Percentiles rank a stretch among this genome's conserved stretches.
phyloP scores from a whole-genome alignment of 2,329 filamentous ascomycete species.

The Ceratocystis eucalypticola region DNA sequence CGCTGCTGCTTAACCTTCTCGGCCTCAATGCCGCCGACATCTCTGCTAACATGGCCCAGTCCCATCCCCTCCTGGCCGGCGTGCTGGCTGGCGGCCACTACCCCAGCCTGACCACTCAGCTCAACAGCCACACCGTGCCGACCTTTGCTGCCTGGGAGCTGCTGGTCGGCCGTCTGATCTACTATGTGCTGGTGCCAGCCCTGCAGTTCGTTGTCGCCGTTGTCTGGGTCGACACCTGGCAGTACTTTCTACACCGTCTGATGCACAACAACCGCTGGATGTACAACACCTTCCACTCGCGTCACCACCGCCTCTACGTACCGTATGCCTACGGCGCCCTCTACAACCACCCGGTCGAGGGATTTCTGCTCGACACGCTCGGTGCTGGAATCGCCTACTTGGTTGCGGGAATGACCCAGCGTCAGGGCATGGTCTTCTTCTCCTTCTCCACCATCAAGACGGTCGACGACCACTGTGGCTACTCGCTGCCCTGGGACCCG shows the following conservation, averaged over 20 bases:
- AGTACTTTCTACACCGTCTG: conserved; percentile 88
- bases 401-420: conserved; percentile 63
- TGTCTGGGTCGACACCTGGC: conserved; percentile 82
- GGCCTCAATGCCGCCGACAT: conserved; percentile 66
- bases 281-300: conserved; percentile 85
- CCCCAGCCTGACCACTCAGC: conserved; percentile 50
- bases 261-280: conserved; percentile 99
- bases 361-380: conserved; percentile 81
- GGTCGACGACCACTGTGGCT: conserved; percentile 94
- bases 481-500: conserved; percentile 88
- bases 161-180: conserved; percentile 57
- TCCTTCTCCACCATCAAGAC: conserved; percentile 85
- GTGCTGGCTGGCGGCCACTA: conserved; percentile 71
- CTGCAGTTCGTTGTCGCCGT: conserved; percentile 66
- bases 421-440: conserved; percentile 84
- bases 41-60: conserved; percentile 58
- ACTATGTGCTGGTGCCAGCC: conserved; percentile 62
- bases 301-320: conserved; percentile 93
- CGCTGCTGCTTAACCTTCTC: conserved; percentile 52
- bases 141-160: conserved; percentile 79
- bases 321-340: conserved; percentile 94
- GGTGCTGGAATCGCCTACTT: conserved; percentile 79
- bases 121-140: conserved; percentile 45
- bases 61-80: conserved; percentile 61
- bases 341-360: conserved; percentile 93